Base-by-base conservation (phyloP, 1,284 basidiomycete species). In the Lentinula novae-zelandiae region DNA sequence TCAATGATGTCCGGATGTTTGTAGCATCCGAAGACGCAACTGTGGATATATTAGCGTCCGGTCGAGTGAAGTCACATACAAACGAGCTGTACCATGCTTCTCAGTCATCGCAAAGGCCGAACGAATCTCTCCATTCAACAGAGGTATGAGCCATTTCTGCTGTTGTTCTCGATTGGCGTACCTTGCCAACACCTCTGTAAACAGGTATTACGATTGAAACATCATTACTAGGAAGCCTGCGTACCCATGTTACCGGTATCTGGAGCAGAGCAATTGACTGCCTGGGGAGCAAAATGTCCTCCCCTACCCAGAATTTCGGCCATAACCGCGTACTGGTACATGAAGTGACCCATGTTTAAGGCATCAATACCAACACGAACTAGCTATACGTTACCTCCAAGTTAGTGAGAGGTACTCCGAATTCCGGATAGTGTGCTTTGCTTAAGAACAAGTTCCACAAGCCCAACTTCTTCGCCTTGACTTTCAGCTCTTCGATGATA, bases 371-470 rank as follows among this genome's bases (percentile, higher is more conserved):
- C 10, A 1, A 40, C 7, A n/a, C 12, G 53, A 22, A 52, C 3
- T 40, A 4, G 20, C 33, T 46, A 34, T 17, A 33, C 12, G 12
- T 51, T 65, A 93, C 93, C 81, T 98, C 96, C 60, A 99, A 81
- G 75, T 98, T 98, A 33, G 88, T 90, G 66, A 98, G 78, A 13
- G 91, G 89, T n/a, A 93, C 89, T 57, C 96, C 96, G 69, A 86
- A 81, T 66, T 90, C 82, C 33, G 94, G 94, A 74, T 96, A 98
- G 73, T 97, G 95, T 53, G 86, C 82, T 76, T 94, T 95, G 81
- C 92, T 95, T 64, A 98, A 79, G 83, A 98, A 98, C 49, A 99
- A 82, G 73, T 98, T 98, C 96, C 96, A 99, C 52, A 99, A 82
- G 1, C 96, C 96, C 44, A 88, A 83, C 68, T 86, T 82, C 76